phyloP scores from a whole-genome alignment of 345 rosid genomes.

The Euphorbia tirucalli region DNA sequence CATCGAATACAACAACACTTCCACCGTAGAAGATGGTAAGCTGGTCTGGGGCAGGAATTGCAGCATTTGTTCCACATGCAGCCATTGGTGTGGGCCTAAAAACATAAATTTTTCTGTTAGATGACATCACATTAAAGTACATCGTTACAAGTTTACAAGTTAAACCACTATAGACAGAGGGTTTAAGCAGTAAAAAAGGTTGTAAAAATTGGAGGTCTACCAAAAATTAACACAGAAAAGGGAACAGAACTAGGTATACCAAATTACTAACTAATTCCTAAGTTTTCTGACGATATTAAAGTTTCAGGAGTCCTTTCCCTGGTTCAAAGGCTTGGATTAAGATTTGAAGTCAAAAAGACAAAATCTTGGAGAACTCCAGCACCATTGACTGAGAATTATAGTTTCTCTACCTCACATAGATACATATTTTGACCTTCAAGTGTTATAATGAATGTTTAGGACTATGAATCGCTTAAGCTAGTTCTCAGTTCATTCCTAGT shows the following conservation, averaged over 20 bases:
- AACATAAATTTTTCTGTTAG: conserved; percentile 2
- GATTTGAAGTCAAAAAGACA: background rate
- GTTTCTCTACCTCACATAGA: background rate
- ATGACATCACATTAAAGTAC: background rate
- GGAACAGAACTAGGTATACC: background rate
- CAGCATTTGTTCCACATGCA: conserved; percentile 35
- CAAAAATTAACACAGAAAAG: background rate
- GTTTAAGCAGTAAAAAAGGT: background rate
- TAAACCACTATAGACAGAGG: background rate
- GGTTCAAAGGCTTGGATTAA: background rate
- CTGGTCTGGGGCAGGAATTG: conserved; percentile 41
- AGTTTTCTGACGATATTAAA: background rate
- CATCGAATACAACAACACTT: conserved; percentile 64
- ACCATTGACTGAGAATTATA: background rate
- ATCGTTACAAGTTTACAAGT: background rate
- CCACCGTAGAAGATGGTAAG: conserved; percentile 87
- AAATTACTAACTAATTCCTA: too few relatives aligned
- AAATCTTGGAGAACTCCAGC: background rate
- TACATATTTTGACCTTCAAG: background rate
- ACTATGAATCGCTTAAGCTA: too few relatives aligned
- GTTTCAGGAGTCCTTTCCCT: background rate
- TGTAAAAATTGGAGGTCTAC: background rate
- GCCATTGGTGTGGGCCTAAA: conserved; percentile 36
- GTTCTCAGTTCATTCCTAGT: too few relatives aligned
- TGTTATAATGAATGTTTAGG: too few relatives aligned